These are phyloP conservation scores for Rhinocladiella mackenziei DNA, from an alignment of 2,329 filamentous ascomycete genomes.

Conservation along the genomic window DNA sequence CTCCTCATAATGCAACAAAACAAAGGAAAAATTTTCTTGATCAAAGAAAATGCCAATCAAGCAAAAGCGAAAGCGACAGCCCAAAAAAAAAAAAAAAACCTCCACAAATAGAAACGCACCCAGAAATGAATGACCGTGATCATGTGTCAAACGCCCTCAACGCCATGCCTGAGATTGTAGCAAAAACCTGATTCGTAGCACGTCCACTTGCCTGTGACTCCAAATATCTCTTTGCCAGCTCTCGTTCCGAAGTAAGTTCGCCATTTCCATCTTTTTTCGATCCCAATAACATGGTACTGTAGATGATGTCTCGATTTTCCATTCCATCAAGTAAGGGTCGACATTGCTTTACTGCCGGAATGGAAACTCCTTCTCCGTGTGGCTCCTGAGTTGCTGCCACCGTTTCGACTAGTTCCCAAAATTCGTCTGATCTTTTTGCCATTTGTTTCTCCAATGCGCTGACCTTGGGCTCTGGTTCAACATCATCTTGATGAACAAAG, in stretches of 20 bases:
- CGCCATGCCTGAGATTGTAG: conserved; percentile 27
- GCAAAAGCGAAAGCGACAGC: background rate
- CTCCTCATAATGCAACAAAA: no score
- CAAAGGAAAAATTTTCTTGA: no score
- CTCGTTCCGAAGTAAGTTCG: conserved; percentile 24
- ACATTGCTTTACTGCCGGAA: conserved; percentile 12
- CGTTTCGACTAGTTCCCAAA: conserved; percentile 75
- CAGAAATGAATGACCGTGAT: no score
- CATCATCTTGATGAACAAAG: conserved; percentile 29
- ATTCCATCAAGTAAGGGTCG: conserved; percentile 64
- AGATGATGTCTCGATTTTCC: conserved; percentile 86
- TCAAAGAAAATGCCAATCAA: no score
- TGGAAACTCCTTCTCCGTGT: conserved; percentile 11
- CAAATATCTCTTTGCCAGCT: conserved; percentile 24
- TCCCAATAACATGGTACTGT: conserved; percentile 58
- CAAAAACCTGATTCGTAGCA: conserved; percentile 26
- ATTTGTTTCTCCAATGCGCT: conserved; percentile 49
- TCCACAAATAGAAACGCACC: background rate
- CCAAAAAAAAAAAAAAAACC: background rate
- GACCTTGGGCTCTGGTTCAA: conserved; percentile 19
- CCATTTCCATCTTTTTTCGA: conserved; percentile 15
- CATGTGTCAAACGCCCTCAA: conserved; percentile 24
- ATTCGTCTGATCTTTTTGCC: conserved; percentile 64
- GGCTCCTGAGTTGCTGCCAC: conserved; percentile 61
- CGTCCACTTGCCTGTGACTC: conserved; percentile 24